phyloP scores from a whole-genome alignment of 2,329 filamentous ascomycete genomes.

The Neoscytalidium dimidiatum region DNA sequence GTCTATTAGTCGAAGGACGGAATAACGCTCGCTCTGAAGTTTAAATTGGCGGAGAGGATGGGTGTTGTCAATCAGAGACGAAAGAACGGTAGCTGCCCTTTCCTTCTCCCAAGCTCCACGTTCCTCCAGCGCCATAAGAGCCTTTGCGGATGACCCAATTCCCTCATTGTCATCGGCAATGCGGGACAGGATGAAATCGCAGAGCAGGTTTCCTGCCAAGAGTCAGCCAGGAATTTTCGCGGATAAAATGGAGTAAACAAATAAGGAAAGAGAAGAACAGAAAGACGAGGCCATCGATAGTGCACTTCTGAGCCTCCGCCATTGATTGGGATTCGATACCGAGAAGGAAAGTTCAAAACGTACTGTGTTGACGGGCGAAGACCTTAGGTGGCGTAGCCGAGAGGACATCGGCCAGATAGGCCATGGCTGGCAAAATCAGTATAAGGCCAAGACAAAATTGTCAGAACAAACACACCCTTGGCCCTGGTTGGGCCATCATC shows the following conservation, averaged over 20 bases:
- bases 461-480: constrained; percentile 50
- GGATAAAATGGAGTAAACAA: not conserved
- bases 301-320: too few species aligned
- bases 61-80: constrained; percentile 53
- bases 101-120: constrained; percentile 62
- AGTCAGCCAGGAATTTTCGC: constrained; percentile 4
- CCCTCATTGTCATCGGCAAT: constrained; percentile 58
- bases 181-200: constrained; percentile 65
- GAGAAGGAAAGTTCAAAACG: constrained; percentile 21
- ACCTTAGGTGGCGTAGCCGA: constrained; percentile 54
- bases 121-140: constrained; percentile 60
- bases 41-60: constrained; percentile 63
- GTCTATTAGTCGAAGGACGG: constrained; percentile 63
- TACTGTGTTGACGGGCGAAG: constrained; percentile 61
- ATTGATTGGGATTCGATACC: not conserved
- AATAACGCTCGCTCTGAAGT: constrained; percentile 61
- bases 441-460: constrained; percentile 38
- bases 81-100: constrained; percentile 55
- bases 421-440: constrained; percentile 39
- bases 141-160: constrained; percentile 60
- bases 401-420: constrained; percentile 55
- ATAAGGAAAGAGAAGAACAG: not conserved
- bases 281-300: too few species aligned
- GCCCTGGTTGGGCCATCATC: constrained; percentile 61
- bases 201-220: constrained; percentile 56